A percentile compares a stretch with the other conserved stretches of the same genome.
Evolutionary conservation across 345 rosid species (phyloP).

Genomic region (Hibiscus tridactylites): DNA sequence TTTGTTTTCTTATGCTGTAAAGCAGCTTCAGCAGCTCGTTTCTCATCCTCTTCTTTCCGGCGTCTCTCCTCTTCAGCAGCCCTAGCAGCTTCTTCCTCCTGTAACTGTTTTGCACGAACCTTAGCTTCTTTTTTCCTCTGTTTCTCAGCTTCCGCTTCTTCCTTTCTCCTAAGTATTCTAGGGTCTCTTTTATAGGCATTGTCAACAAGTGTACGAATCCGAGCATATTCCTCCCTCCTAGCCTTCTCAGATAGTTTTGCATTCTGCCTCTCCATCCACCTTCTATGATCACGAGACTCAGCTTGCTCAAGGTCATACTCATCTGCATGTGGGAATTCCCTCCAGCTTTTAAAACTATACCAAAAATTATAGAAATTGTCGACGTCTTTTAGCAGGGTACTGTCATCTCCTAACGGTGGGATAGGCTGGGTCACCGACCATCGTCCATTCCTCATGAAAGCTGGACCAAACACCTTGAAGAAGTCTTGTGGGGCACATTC

Average conservation of each 20-base stretch:
- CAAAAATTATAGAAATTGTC: slow-evolving; percentile 82
- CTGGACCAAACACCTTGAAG: slow-evolving; percentile 95
- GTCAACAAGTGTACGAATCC: slow-evolving; percentile 81
- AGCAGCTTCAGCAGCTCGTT: slow-evolving; percentile 74
- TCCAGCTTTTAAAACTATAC: slow-evolving; percentile 95
- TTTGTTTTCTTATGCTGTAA: slow-evolving; percentile 69
- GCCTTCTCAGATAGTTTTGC: slow-evolving; percentile 74
- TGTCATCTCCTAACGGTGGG: slow-evolving; percentile 72
- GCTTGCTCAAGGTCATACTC: slow-evolving; percentile 95
- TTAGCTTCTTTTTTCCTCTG: slow-evolving; percentile 83
- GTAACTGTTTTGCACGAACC: slow-evolving; percentile 70
- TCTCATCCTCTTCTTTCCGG: slow-evolving; percentile 71
- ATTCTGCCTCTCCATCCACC: slow-evolving; percentile 99
- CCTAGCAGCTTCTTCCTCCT: slow-evolving; percentile 79
- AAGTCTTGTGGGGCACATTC: slow-evolving; percentile 87
- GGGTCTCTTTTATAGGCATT: slow-evolving; percentile 92
- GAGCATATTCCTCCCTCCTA: slow-evolving; percentile 86
- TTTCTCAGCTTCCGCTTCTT: slow-evolving; percentile 80
- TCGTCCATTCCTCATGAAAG: slow-evolving; percentile 91
- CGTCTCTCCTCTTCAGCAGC: slow-evolving; percentile 78
- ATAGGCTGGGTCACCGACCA: slow-evolving; percentile 85
- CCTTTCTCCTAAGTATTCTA: slow-evolving; percentile 72
- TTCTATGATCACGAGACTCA: slow-evolving; percentile 91
- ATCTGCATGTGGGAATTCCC: slow-evolving; percentile 94
- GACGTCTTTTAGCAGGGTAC: slow-evolving; percentile 56